Evolutionary conservation across 345 rosid species (phyloP).

Genomic region (Eucalyptus urophylla): DNA sequence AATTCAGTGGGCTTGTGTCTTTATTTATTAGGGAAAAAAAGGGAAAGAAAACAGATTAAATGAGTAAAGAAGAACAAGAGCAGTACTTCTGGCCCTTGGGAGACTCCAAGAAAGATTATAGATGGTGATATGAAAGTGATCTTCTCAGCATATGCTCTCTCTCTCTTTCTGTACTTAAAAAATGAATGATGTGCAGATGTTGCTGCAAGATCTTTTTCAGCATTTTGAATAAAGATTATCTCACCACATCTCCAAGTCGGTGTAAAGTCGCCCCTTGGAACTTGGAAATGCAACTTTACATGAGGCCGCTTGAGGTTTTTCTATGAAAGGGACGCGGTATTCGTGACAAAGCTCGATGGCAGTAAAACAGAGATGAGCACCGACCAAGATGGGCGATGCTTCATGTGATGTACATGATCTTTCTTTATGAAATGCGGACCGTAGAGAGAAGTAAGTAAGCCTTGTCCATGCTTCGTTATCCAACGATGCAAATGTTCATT

Average conservation of each 20-base stretch:
- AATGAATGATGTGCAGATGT: background rate
- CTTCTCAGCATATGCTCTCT: background rate
- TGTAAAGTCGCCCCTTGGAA: background rate
- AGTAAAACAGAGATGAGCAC: background rate
- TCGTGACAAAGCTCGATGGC: background rate
- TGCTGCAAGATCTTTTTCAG: background rate
- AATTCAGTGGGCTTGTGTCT: background rate
- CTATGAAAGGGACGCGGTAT: background rate
- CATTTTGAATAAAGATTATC: background rate
- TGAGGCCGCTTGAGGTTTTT: background rate
- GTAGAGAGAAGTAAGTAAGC: background rate
- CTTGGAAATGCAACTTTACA: background rate
- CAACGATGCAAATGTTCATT: background rate
- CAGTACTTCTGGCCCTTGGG: background rate
- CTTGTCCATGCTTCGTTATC: background rate
- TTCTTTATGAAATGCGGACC: background rate
- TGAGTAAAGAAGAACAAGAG: background rate
- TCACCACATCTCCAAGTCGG: background rate
- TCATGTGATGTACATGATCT: background rate
- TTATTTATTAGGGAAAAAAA: background rate
- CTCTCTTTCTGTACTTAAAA: background rate
- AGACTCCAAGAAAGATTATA: conserved; percentile 11
- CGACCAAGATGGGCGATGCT: background rate
- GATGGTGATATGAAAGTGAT: background rate
- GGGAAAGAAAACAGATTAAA: background rate